Evolutionary conservation across 495 filamentous ascomycete genomes (phyloP).

Genomic region (Aspergillus affinis): DNA sequence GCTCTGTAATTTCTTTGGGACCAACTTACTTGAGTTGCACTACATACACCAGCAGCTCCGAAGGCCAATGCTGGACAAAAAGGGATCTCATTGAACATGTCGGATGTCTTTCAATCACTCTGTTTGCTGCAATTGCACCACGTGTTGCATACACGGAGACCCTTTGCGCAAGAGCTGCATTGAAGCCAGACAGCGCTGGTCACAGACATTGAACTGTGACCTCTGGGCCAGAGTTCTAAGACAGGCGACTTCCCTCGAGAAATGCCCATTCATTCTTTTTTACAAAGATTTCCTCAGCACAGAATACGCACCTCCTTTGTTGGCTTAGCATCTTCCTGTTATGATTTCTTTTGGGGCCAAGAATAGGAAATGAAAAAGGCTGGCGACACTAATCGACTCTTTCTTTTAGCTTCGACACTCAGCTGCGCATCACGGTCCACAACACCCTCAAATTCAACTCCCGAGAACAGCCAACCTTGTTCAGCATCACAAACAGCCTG

Average conservation of each 20-base stretch:
- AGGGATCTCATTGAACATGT: background rate
- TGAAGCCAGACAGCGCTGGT: background rate
- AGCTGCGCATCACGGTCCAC: constrained; percentile 29
- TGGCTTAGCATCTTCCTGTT: background rate
- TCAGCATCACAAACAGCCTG: constrained; percentile 62
- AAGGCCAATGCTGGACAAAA: background rate
- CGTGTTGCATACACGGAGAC: background rate
- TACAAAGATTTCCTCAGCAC: background rate
- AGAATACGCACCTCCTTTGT: background rate
- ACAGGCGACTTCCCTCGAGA: background rate
- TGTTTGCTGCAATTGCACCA: background rate
- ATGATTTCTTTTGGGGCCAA: background rate
- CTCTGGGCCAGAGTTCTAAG: background rate
- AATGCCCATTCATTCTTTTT: too few relatives aligned
- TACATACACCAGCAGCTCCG: background rate
- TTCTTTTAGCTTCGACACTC: constrained; percentile 37
- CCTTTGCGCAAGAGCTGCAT: background rate
- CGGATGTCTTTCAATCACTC: background rate
- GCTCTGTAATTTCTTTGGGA: background rate
- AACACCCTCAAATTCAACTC: constrained; percentile 48
- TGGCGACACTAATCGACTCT: constrained; percentile 23
- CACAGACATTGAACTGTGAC: background rate
- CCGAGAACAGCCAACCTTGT: constrained; percentile 63
- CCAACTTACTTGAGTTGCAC: background rate
- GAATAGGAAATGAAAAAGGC: background rate